These are phyloP conservation scores for Lachnellula hyalina DNA, from an alignment of 2,329 filamentous ascomycete species.

Conservation along the genomic window DNA sequence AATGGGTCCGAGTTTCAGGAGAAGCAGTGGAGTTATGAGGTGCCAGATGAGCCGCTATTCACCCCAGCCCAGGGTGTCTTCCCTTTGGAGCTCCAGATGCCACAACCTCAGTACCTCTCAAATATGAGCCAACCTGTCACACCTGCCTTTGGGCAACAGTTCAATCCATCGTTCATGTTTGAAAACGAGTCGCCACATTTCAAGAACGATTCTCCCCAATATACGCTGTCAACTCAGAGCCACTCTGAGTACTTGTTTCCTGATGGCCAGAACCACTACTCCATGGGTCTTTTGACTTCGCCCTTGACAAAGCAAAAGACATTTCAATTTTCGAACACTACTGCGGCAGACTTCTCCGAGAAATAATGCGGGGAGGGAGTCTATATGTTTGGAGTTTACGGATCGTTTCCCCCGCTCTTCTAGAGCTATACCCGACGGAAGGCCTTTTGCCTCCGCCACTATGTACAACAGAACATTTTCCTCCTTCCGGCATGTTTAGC, in stretches of 20 bases:
- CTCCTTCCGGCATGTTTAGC: slow-evolving; percentile 19
- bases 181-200: slow-evolving; percentile 22
- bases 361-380: slow-evolving; percentile 16
- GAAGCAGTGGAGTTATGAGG: slow-evolving; percentile 23
- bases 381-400: background rate
- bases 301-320: slow-evolving; percentile 27
- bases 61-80: slow-evolving; percentile 27
- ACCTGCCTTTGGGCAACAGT: slow-evolving; percentile 27
- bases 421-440: slow-evolving; percentile 11
- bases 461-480: slow-evolving; percentile 18
- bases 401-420: slow-evolving; percentile 1
- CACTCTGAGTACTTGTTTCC: slow-evolving; percentile 27
- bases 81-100: slow-evolving; percentile 24
- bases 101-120: slow-evolving; percentile 22
- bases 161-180: slow-evolving; percentile 23
- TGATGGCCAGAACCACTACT: slow-evolving; percentile 14
- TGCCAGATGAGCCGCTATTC: slow-evolving; percentile 26
- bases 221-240: slow-evolving; percentile 20
- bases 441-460: slow-evolving; percentile 4
- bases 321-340: slow-evolving; percentile 31
- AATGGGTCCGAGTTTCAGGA: slow-evolving; percentile 15
- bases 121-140: slow-evolving; percentile 29
- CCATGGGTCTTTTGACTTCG: slow-evolving; percentile 14
- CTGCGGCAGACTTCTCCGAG: slow-evolving; percentile 30
- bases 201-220: slow-evolving; percentile 23